These are phyloP conservation scores for Colletotrichum sojae DNA, from an alignment of 2,329 filamentous ascomycete genomes.

Conservation along the genomic window DNA sequence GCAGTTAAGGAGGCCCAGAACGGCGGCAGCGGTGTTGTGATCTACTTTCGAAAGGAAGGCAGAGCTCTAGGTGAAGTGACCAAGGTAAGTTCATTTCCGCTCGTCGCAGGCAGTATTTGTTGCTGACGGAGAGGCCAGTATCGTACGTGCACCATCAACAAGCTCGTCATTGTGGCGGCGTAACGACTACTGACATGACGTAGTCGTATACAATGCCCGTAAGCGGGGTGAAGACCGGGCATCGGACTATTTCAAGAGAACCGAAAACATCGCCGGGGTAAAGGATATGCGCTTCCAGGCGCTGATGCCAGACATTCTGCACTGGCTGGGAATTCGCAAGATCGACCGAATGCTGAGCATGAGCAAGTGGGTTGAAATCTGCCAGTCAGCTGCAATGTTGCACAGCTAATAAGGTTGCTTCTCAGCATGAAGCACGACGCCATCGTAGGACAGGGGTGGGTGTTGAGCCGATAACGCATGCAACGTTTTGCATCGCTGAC, in stretches of 20 bases:
- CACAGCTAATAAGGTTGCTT: constrained; percentile 12
- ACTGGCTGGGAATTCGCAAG: constrained; percentile 98
- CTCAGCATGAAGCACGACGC: constrained; percentile 90
- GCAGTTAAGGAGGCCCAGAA: constrained; percentile 97
- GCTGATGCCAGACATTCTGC: constrained; percentile 96
- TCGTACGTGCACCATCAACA: constrained; percentile 52
- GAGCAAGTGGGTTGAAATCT: constrained; percentile 80
- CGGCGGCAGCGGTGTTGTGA: constrained; percentile 93
- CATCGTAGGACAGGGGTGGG: constrained; percentile 84
- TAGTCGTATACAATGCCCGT: constrained; percentile 81
- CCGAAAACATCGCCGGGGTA: constrained; percentile 98
- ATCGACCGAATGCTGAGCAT: constrained; percentile 99
- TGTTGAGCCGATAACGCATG: constrained; percentile 23
- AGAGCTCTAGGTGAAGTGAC: constrained; percentile 95
- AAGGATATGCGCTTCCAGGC: constrained; percentile 99
- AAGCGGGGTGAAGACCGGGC: constrained; percentile 85
- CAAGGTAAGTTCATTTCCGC: constrained; percentile 73
- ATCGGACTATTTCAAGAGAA: constrained; percentile 95
- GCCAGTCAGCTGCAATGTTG: not conserved
- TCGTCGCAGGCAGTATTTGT: not conserved
- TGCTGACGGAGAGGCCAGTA: constrained; percentile 58
- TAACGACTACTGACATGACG: not conserved
- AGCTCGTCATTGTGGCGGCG: too few relatives aligned
- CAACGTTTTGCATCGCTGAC: constrained; percentile 36
- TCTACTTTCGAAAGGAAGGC: constrained; percentile 99